Percentiles rank a stretch among this genome's conserved stretches.
These are phyloP conservation scores for Neurospora sp. DNA, from an alignment of 495 filamentous ascomycete genomes.

Conservation along the genomic window DNA sequence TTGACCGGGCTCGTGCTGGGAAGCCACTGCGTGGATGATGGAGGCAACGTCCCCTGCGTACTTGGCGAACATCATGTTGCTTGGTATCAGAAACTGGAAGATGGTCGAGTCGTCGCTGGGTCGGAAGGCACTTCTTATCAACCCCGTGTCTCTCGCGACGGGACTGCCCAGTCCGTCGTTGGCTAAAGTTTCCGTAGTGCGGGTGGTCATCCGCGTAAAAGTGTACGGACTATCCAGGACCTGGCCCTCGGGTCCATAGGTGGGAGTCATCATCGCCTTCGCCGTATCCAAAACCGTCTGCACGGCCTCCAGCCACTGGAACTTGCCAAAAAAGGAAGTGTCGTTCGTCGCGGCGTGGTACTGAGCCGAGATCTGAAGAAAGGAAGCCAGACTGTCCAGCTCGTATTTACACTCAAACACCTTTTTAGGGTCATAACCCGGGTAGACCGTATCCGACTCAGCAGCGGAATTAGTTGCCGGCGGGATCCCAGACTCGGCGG, in stretches of 20 bases:
- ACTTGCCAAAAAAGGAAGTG: conserved; percentile 44
- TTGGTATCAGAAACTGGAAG: conserved; percentile 51
- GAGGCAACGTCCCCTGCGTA: conserved; percentile 36
- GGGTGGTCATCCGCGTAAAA: conserved; percentile 42
- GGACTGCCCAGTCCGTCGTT: conserved; percentile 52
- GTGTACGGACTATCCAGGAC: conserved; percentile 46
- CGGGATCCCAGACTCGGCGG: conserved; percentile 37
- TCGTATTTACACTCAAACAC: conserved; percentile 53
- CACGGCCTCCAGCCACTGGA: conserved; percentile 43
- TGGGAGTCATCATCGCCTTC: conserved; percentile 42
- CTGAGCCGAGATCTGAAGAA: conserved; percentile 46
- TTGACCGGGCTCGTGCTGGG: conserved; percentile 11
- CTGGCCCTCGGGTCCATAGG: conserved; percentile 44
- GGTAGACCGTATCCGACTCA: conserved; percentile 13
- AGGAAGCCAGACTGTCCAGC: conserved; percentile 57
- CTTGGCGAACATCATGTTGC: conserved; percentile 59
- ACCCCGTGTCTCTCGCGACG: conserved; percentile 43
- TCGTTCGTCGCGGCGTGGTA: conserved; percentile 54
- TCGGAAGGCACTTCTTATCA: conserved; percentile 53
- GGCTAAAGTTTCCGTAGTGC: conserved; percentile 48
- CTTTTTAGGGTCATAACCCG: conserved; percentile 4
- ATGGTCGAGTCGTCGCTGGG: conserved; percentile 52
- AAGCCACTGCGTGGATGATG: conserved; percentile 31
- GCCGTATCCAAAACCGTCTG: conserved; percentile 39
- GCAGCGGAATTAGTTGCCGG: conserved; percentile 24